Base-by-base conservation (phyloP, 768 basidiomycete species). In the Trametes villosa region DNA sequence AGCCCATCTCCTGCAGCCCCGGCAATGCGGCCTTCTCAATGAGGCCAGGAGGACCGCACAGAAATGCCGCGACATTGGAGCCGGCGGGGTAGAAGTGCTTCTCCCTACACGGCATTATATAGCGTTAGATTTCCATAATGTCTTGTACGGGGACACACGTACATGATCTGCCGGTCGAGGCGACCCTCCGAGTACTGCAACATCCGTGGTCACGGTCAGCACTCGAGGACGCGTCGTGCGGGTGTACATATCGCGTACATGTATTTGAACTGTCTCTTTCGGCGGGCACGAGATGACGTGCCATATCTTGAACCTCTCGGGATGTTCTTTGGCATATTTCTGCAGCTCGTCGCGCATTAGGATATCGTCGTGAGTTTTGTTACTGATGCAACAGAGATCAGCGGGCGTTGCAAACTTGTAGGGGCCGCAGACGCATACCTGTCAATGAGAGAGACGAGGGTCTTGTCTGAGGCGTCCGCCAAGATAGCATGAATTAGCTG, bases 401-500 rank as follows among this genome's bases (percentile, higher is more conserved):
- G 31, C 11, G 47, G n/a, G 4, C 2, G 18, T 27, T n/a, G n/a
- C n/a, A n/a, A n/a, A n/a, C 29, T 26, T 6, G 17, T 49, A n/a
- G n/a, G n/a, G n/a, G n/a, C n/a, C n/a, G n/a, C n/a, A n/a, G 36
- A 7, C 24, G 44, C 65, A 1, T 27, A 65, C 67, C 67, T 60
- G 52, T 69, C 66, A 22, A 69, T 60, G 13, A 69, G 47, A 17
- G 64, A 61, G 15, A 69, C 48, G 13, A 22, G 9, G 7, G 66
- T 69, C 24, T 59, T 27, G 60, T 69, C 68, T 3, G 34, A 38
- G 15, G 34, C 15, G 53, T 67, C 62, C 1, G 52, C 59, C 53
- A 69, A 54, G n/a, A 69, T 60, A 5, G 64, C 64, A 34, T 67
- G 65, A 12, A 69, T 67, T 46, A 69, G 58, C 54, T 69, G 68